A percentile compares a stretch with the other conserved stretches of the same genome.
Conservation (phyloP, 2,329 filamentous ascomycete genomes). For the Juglanconis oblonga region DNA sequence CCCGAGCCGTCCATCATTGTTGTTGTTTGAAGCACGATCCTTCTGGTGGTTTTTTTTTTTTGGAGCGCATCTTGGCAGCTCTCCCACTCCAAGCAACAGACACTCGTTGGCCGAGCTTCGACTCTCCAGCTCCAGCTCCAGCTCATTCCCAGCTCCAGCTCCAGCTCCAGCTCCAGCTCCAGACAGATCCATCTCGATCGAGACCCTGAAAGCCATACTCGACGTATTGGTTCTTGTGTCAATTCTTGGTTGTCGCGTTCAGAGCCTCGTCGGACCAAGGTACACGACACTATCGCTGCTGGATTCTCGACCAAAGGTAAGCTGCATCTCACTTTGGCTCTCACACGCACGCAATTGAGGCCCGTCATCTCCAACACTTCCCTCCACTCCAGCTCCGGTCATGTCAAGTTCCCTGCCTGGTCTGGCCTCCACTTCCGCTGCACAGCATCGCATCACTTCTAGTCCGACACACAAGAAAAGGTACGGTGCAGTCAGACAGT, state of each 20-base stretch:
- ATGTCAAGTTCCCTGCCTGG: background rate
- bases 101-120: background rate
- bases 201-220: background rate
- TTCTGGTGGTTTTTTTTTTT: background rate
- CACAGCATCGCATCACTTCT: conserved; percentile 6
- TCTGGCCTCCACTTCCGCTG: conserved; percentile 11
- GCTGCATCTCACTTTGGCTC: background rate
- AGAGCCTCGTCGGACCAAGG: background rate
- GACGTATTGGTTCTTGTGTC: background rate
- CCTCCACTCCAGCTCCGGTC: background rate
- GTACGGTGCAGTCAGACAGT: background rate
- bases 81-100: background rate
- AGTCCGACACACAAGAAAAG: background rate
- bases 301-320: background rate
- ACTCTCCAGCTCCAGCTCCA: background rate
- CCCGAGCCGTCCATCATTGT: background rate
- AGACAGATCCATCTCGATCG: background rate
- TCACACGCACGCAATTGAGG: background rate
- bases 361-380: background rate
- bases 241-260: background rate
- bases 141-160: background rate
- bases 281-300: background rate
- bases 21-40: background rate
- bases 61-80: background rate
- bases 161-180: background rate